phyloP scores from a whole-genome alignment of 192 early-diverging fungal genomes.

The Coemansia sp. region DNA sequence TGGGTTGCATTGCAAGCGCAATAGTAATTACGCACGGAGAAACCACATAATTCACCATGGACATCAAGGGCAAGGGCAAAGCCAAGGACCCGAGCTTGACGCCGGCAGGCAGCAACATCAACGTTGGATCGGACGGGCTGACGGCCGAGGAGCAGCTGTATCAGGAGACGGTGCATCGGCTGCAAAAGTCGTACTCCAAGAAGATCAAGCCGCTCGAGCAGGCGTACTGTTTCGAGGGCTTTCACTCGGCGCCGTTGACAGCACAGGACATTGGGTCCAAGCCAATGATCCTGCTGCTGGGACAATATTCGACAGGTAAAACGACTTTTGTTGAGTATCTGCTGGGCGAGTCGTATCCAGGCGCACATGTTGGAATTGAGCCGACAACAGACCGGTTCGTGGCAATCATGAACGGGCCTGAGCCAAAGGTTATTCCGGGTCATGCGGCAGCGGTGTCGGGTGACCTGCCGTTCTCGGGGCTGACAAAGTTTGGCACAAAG shows the following conservation, averaged over 20 bases:
- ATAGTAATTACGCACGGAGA: conserved; percentile 7
- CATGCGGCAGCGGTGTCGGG: conserved; percentile 80
- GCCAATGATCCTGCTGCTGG: conserved; percentile 83
- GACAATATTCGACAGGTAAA: conserved; percentile 88
- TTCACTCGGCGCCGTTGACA: conserved; percentile 77
- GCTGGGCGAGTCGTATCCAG: conserved; percentile 76
- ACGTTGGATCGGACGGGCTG: conserved; percentile 33
- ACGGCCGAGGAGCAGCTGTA: conserved; percentile 58
- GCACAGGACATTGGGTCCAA: conserved; percentile 81
- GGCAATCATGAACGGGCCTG: conserved; percentile 74
- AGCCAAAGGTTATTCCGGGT: conserved; percentile 79
- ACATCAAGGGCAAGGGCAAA: conserved; percentile 13
- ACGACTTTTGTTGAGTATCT: conserved; percentile 81
- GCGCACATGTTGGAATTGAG: conserved; percentile 82
- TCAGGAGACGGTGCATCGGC: conserved; percentile 58
- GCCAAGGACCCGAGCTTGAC: conserved; percentile 25
- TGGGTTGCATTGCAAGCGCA: not conserved
- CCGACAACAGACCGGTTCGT: conserved; percentile 87
- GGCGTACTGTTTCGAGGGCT: conserved; percentile 75
- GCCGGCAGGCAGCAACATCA: conserved; percentile 17
- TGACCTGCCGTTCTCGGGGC: conserved; percentile 79
- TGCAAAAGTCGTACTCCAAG: conserved; percentile 67
- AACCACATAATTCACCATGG: conserved; percentile 13
- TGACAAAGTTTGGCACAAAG: conserved; percentile 76
- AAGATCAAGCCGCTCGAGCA: conserved; percentile 75